Percentiles rank a stretch among this genome's conserved stretches.
phyloP scores from a whole-genome alignment of 768 basidiomycete species.

The Russula sp. region DNA sequence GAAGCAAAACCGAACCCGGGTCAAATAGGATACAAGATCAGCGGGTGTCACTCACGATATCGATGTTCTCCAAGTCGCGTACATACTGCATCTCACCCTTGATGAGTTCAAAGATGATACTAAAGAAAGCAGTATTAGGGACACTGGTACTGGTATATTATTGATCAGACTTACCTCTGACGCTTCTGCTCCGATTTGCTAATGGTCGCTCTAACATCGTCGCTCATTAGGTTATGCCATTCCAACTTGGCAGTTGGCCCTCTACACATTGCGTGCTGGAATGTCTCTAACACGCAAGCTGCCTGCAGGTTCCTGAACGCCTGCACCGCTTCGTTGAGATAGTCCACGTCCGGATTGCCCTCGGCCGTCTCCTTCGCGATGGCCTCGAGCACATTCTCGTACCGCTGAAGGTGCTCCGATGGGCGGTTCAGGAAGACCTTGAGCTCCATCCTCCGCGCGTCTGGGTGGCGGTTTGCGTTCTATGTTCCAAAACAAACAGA shows the following conservation, averaged over 20 bases:
- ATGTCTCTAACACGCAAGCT: constrained; percentile 79
- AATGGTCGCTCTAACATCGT: constrained; percentile 58
- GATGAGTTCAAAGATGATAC: constrained; percentile 91
- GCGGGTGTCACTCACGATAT: constrained; percentile 48
- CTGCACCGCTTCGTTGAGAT: constrained; percentile 75
- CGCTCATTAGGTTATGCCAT: constrained; percentile 84
- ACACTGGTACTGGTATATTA: background rate
- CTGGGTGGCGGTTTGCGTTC: constrained; percentile 51
- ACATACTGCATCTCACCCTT: constrained; percentile 96
- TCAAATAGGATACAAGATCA: background rate
- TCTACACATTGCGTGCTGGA: constrained; percentile 85
- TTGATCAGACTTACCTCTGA: constrained; percentile 61
- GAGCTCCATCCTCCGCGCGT: constrained; percentile 61
- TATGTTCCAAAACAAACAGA: constrained; percentile 19
- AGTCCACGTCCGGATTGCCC: constrained; percentile 81
- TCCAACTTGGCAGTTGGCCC: constrained; percentile 80
- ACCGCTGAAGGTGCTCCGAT: constrained; percentile 77
- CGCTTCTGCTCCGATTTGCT: constrained; percentile 76
- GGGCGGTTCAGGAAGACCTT: constrained; percentile 79
- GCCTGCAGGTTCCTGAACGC: constrained; percentile 81
- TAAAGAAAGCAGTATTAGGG: constrained; percentile 35
- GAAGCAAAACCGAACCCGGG: constrained; percentile 10
- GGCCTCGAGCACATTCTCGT: constrained; percentile 81
- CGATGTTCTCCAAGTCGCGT: constrained; percentile 84
- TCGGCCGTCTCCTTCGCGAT: constrained; percentile 78